These are phyloP conservation scores for Kwoniella botswanensis DNA, from an alignment of 768 basidiomycete species.

Conservation along the genomic window DNA sequence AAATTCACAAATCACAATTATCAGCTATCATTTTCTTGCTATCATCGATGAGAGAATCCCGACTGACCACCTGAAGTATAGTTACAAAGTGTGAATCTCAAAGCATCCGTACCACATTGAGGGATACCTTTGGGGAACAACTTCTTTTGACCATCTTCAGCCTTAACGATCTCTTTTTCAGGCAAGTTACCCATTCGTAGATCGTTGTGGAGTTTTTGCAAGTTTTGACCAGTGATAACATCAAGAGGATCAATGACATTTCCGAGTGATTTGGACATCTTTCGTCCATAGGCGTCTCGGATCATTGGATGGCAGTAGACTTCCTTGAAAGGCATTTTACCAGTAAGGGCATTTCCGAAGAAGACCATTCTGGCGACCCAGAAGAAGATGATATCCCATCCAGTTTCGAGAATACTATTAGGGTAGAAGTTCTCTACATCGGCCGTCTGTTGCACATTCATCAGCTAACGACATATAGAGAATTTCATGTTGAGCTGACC, in stretches of 20 bases:
- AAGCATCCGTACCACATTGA: constrained; percentile 95
- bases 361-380: constrained; percentile 99
- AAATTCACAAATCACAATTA: not conserved
- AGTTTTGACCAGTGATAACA: constrained; percentile 80
- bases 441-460: constrained; percentile 64
- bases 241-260: constrained; percentile 98
- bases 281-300: constrained; percentile 95
- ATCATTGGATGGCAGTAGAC: constrained; percentile 99
- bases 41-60: not conserved
- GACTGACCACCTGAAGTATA: constrained; percentile 83
- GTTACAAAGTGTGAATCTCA: constrained; percentile 92
- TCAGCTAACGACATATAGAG: constrained; percentile 17
- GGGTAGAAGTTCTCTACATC: constrained; percentile 87
- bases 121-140: constrained; percentile 99
- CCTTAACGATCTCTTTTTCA: constrained; percentile 87
- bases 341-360: constrained; percentile 86
- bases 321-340: constrained; percentile 88
- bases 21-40: constrained; percentile 4
- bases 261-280: constrained; percentile 98
- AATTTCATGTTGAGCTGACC: constrained; percentile 59
- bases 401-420: constrained; percentile 87
- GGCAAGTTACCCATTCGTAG: constrained; percentile 90
- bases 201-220: constrained; percentile 83
- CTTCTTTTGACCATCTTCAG: constrained; percentile 94
- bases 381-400: constrained; percentile 99